These are phyloP conservation scores for Mucor plumbeus DNA, from an alignment of 371 early-diverging fungal genomes.

Conservation along the genomic window DNA sequence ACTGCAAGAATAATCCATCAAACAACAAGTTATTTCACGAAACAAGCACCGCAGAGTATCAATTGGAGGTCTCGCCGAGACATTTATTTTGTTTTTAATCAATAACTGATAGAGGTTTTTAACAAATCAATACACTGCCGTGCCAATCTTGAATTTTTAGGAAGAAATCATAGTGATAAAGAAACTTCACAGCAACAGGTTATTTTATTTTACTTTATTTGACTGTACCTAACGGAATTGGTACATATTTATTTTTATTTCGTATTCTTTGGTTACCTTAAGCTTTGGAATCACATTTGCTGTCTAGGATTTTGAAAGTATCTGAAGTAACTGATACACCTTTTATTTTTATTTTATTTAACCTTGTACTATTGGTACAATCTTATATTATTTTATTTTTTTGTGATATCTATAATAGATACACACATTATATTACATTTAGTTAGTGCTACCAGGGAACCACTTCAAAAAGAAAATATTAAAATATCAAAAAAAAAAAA, in stretches of 20 bases:
- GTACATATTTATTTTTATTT: background rate
- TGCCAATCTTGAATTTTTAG: background rate
- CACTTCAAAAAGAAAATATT: no score
- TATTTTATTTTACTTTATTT: background rate
- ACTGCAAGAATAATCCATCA: background rate
- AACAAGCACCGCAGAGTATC: background rate
- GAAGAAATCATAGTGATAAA: no score
- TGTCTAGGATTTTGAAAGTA: background rate
- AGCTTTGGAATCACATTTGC: background rate
- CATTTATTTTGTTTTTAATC: background rate
- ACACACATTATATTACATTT: background rate
- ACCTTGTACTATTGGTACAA: background rate
- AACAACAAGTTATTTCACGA: background rate
- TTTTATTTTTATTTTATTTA: background rate
- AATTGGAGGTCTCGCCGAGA: slow-evolving; percentile 8
- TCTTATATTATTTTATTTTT: background rate
- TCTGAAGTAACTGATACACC: background rate
- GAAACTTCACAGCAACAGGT: background rate
- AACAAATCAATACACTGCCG: background rate
- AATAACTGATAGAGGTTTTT: background rate
- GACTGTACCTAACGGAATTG: background rate
- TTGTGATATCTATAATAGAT: background rate
- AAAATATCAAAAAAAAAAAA: no score
- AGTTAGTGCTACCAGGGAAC: background rate
- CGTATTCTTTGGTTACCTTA: no score